phyloP scores from a whole-genome alignment of 495 filamentous ascomycete species.

The Jackrogersella multiformis region DNA sequence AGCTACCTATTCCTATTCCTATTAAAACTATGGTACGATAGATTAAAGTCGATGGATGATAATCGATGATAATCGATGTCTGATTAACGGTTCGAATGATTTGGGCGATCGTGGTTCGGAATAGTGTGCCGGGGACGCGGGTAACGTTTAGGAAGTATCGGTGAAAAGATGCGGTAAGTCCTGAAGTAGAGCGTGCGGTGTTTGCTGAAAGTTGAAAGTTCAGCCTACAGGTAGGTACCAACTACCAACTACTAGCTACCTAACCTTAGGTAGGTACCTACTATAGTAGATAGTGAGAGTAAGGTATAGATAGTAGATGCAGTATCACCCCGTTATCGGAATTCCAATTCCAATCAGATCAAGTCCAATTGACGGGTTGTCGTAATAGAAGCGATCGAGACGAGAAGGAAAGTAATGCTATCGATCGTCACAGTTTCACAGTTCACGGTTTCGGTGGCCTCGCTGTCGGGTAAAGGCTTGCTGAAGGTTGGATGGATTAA shows the following conservation, averaged over 20 bases:
- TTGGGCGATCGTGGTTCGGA: slow-evolving; percentile 24
- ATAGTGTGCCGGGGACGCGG: slow-evolving; percentile 29
- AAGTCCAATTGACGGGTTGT: slow-evolving; percentile 34
- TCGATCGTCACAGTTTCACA: not conserved
- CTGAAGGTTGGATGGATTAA: slow-evolving; percentile 8
- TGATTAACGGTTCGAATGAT: slow-evolving; percentile 24
- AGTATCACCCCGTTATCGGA: slow-evolving; percentile 26
- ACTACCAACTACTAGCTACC: too few species aligned
- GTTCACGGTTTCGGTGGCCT: not conserved
- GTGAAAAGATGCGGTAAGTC: slow-evolving; percentile 62
- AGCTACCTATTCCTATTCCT: not conserved
- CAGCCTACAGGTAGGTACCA: too few species aligned
- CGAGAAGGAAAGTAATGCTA: not conserved
- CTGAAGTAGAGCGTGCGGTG: slow-evolving; percentile 22
- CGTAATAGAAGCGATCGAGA: slow-evolving; percentile 10
- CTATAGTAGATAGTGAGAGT: too few species aligned
- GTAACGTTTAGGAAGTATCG: slow-evolving; percentile 17
- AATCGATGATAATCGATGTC: slow-evolving; percentile 15
- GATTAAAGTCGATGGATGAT: slow-evolving; percentile 18
- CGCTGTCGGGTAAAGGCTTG: slow-evolving; percentile 2
- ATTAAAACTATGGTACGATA: slow-evolving; percentile 4
- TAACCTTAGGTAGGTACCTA: too few species aligned
- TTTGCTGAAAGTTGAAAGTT: slow-evolving; percentile 28
- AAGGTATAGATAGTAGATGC: too few species aligned
- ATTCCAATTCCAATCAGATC: slow-evolving; percentile 1